These are phyloP conservation scores for Vitis hybrid DNA, from an alignment of 177 flowering plant species.

Conservation along the genomic window DNA sequence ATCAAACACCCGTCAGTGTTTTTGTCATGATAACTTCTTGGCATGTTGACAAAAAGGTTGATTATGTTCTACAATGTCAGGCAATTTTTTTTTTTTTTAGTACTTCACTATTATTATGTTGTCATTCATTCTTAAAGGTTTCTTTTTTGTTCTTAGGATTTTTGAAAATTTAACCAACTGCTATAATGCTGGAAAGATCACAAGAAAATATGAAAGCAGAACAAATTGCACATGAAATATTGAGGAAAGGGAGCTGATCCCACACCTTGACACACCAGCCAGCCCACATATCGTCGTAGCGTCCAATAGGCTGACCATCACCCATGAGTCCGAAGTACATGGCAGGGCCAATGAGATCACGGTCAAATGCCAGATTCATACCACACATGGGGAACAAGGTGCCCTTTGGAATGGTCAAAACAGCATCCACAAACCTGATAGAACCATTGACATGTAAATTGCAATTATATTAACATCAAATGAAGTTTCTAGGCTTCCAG, in stretches of 20 bases:
- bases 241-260: background rate
- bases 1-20: background rate
- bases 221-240: background rate
- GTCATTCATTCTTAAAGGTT: no score
- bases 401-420: constrained; percentile 68
- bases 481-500: no score
- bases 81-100: no score
- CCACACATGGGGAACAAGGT: constrained; percentile 83
- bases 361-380: constrained; percentile 71
- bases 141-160: no score
- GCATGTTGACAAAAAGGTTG: no score
- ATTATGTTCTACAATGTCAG: no score
- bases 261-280: constrained; percentile 80
- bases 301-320: constrained; percentile 83
- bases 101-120: no score
- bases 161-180: no score
- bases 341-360: constrained; percentile 72
- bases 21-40: no score
- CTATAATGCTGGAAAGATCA: no score
- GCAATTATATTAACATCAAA: background rate
- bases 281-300: constrained; percentile 89
- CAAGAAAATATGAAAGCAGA: background rate
- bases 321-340: constrained; percentile 89
- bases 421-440: constrained; percentile 59
- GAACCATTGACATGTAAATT: background rate